These are phyloP conservation scores for Solanum medicagineum DNA, from an alignment of 257 asterid species.

Conservation along the genomic window DNA sequence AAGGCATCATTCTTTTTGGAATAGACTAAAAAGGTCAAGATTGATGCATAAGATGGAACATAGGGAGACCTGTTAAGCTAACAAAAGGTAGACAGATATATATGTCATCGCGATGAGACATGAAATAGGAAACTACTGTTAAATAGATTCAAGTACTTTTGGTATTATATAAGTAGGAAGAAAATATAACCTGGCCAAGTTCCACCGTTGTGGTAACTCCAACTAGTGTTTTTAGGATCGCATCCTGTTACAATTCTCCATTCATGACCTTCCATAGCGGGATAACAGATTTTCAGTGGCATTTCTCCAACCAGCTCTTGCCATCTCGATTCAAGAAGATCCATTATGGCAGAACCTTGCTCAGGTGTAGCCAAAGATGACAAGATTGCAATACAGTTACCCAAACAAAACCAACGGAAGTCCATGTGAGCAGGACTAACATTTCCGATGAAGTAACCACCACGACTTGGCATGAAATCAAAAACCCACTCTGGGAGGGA, in stretches of 20 bases:
- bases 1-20: neutral
- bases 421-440: slow-evolving; percentile 92
- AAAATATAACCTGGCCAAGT: slow-evolving; percentile 76
- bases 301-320: slow-evolving; percentile 82
- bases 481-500: slow-evolving; percentile 89
- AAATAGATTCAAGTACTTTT: neutral
- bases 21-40: neutral
- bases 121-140: neutral
- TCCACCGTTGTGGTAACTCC: slow-evolving; percentile 96
- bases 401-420: slow-evolving; percentile 89
- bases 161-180: neutral
- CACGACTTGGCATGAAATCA: slow-evolving; percentile 80
- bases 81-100: neutral
- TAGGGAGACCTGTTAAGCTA: neutral
- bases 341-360: slow-evolving; percentile 90
- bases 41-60: neutral
- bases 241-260: slow-evolving; percentile 88
- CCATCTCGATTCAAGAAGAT: slow-evolving; percentile 76
- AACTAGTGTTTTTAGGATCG: slow-evolving; percentile 77
- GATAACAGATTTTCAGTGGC: slow-evolving; percentile 78
- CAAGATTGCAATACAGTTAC: slow-evolving; percentile 71
- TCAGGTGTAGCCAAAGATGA: slow-evolving; percentile 84
- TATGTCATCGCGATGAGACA: neutral
- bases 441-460: slow-evolving; percentile 83
- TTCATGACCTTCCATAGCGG: slow-evolving; percentile 83